Conservation (phyloP, 2,329 filamentous ascomycete genomes). For the Fusarium ambrosium region DNA sequence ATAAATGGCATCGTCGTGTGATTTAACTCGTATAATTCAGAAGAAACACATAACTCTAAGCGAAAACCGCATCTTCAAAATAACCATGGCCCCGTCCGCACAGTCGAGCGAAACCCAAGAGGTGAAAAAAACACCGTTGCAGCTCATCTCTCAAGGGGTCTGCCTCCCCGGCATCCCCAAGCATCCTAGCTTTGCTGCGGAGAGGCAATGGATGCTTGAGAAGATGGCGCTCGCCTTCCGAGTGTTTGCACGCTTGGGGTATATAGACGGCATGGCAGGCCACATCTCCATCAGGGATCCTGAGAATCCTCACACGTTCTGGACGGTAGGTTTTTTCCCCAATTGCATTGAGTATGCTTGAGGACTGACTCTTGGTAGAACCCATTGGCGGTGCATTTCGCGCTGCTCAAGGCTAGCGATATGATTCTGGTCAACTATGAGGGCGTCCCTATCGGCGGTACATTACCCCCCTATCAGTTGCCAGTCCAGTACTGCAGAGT, state of each 20-base stretch:
- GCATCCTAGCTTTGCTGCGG: neutral
- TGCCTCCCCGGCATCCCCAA: neutral
- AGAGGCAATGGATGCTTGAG: neutral
- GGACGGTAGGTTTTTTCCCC: neutral
- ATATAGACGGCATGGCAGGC: neutral
- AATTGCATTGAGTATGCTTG: too few species aligned
- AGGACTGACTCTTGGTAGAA: neutral
- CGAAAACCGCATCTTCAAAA: neutral
- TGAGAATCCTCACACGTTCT: neutral
- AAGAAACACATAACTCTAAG: too few species aligned
- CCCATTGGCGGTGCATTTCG: neutral
- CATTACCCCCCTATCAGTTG: neutral
- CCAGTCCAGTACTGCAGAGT: neutral
- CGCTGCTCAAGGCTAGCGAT: neutral
- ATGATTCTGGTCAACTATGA: neutral
- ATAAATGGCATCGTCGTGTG: neutral
- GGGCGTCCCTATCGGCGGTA: neutral
- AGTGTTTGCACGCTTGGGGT: neutral
- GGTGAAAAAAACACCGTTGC: neutral
- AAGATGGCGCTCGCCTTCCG: neutral
- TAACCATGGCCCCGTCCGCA: neutral
- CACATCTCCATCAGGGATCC: neutral
- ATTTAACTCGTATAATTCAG: too few species aligned
- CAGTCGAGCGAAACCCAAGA: neutral
- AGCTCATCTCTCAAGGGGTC: neutral